These are phyloP conservation scores for Blastocystis sp. DNA, from an alignment of 352 stramenopile species.

Conservation along the genomic window DNA sequence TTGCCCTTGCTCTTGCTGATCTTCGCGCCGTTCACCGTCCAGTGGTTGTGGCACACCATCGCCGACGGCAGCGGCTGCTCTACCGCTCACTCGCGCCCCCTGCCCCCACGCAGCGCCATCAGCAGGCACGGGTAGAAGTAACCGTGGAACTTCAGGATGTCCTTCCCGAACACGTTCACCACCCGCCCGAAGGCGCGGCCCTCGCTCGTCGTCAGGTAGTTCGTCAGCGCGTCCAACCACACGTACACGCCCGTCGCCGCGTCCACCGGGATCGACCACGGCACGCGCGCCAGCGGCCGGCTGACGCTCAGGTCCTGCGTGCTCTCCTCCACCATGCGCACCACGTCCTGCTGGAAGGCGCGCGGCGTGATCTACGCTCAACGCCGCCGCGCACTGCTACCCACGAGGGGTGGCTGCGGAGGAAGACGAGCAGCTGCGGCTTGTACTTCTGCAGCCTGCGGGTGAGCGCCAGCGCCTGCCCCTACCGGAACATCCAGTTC, in stretches of 20 bases:
- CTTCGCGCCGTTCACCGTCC: slow-evolving; percentile 95
- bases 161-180: slow-evolving; percentile 88
- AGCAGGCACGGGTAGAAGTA: slow-evolving; percentile 69
- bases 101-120: slow-evolving; percentile 37
- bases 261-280: slow-evolving; percentile 90
- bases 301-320: slow-evolving; percentile 93
- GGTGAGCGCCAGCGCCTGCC: background rate
- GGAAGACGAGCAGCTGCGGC: slow-evolving; percentile 84
- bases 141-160: slow-evolving; percentile 92
- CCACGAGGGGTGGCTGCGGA: slow-evolving; percentile 74
- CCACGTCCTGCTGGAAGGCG: slow-evolving; percentile 85
- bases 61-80: slow-evolving; percentile 86
- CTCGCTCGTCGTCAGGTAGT: slow-evolving; percentile 88
- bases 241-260: slow-evolving; percentile 95
- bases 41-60: slow-evolving; percentile 95
- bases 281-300: slow-evolving; percentile 86
- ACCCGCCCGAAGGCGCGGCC: background rate
- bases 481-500: slow-evolving; percentile 92
- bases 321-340: slow-evolving; percentile 78
- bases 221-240: slow-evolving; percentile 96
- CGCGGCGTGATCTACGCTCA: slow-evolving; percentile 80
- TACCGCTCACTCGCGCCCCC: slow-evolving; percentile 70
- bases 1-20: slow-evolving; percentile 99
- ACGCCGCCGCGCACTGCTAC: slow-evolving; percentile 79
- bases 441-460: slow-evolving; percentile 85